Evolutionary conservation across 1,139 yeast species (phyloP).

Genomic region (Magnusiomyces paraingens): DNA sequence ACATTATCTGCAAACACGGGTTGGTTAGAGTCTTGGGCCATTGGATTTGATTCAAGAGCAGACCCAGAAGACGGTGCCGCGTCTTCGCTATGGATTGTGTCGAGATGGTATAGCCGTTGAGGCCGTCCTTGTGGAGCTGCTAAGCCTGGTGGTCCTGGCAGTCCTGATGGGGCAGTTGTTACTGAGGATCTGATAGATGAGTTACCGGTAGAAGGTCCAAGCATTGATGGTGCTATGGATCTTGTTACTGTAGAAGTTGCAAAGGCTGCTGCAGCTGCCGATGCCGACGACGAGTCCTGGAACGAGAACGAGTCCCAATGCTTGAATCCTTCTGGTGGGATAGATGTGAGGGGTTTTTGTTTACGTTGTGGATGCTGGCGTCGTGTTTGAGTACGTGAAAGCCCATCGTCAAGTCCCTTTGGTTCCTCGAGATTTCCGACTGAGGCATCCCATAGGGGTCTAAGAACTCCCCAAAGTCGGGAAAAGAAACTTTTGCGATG

Average conservation of each 20-base stretch:
- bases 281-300: neutral
- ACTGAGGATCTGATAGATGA: too few relatives aligned
- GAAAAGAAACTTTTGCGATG: too few relatives aligned
- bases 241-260: too few relatives aligned
- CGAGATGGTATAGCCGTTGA: neutral
- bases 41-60: neutral
- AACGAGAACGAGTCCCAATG: slow-evolving; percentile 7
- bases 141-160: too few relatives aligned
- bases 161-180: too few relatives aligned
- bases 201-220: too few relatives aligned
- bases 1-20: neutral
- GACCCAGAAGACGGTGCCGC: too few relatives aligned
- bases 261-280: too few relatives aligned
- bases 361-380: neutral
- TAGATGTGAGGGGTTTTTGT: neutral
- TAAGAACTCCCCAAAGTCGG: too few relatives aligned
- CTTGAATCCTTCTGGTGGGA: neutral
- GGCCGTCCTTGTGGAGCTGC: too few relatives aligned
- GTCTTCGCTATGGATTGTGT: neutral
- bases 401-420: neutral
- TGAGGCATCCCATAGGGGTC: too few relatives aligned
- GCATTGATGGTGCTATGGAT: too few relatives aligned
- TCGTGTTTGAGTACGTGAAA: neutral
- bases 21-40: neutral
- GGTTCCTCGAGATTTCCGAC: neutral